phyloP scores from a whole-genome alignment of 352 stramenopile species.

The Globisporangium apiculatum region DNA sequence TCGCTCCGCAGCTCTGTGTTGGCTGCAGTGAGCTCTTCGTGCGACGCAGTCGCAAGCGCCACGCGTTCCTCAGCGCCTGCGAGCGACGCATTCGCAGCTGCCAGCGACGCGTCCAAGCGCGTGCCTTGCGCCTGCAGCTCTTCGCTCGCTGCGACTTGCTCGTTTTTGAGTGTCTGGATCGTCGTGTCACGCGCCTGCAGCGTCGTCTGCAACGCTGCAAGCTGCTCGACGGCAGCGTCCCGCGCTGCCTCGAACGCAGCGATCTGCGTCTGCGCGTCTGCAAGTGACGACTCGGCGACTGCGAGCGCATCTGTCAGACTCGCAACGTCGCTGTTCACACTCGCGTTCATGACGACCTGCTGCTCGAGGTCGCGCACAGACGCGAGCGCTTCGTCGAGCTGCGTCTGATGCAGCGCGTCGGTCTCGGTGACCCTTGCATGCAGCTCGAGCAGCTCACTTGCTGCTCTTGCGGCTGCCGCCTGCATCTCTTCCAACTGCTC shows the following conservation, averaged over 20 bases:
- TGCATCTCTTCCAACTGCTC: not conserved
- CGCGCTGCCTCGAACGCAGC: constrained; percentile 1
- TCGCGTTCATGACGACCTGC: constrained; percentile 8
- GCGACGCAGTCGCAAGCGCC: not conserved
- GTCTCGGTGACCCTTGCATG: constrained; percentile 6
- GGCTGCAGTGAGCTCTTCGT: not conserved
- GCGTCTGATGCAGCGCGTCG: not conserved
- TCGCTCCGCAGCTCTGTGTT: constrained; percentile 1
- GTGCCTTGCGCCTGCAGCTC: not conserved
- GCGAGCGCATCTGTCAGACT: constrained; percentile 3
- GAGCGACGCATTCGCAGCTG: not conserved
- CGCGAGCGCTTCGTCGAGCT: not conserved
- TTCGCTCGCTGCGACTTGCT: not conserved
- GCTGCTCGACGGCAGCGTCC: constrained; percentile 1
- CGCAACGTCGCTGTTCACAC: constrained; percentile 1
- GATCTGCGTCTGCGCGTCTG: constrained; percentile 9
- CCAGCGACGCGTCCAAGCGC: not conserved
- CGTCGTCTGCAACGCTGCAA: not conserved
- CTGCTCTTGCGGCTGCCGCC: not conserved
- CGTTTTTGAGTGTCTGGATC: not conserved
- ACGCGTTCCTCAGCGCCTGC: not conserved
- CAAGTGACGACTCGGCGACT: constrained; percentile 4
- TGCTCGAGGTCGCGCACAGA: constrained; percentile 10
- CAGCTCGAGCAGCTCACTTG: not conserved
- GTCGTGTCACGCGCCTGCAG: not conserved